Percentiles rank a stretch among this genome's conserved stretches.
Conservation (phyloP, 164 flowering plant genomes). For the Vitis rotundifolia region DNA sequence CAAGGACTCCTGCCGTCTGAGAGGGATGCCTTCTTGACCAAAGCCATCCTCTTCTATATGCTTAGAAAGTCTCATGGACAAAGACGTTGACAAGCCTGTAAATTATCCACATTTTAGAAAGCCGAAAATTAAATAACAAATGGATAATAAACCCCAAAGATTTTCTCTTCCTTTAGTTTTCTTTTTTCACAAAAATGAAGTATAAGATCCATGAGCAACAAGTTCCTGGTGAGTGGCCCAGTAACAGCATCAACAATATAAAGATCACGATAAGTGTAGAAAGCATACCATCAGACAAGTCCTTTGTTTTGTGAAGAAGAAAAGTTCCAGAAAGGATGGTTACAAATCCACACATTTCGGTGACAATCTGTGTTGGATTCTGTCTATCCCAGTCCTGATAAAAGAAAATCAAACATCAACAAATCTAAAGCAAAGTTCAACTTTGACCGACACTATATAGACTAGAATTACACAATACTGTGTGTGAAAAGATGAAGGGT, state of each 20-base stretch:
- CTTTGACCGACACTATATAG: too few relatives aligned
- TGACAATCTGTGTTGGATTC: slow-evolving; percentile 55
- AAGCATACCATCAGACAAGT: slow-evolving; percentile 52
- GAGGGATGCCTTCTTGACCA: slow-evolving; percentile 55
- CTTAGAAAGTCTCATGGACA: slow-evolving; percentile 36
- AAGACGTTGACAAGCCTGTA: slow-evolving; percentile 25
- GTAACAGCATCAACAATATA: background rate
- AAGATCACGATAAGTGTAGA: background rate
- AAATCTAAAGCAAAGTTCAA: background rate
- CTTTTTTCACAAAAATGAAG: too few relatives aligned
- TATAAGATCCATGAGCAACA: too few relatives aligned
- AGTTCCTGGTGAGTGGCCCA: background rate
- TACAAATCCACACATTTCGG: slow-evolving; percentile 69
- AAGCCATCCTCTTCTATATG: slow-evolving; percentile 43
- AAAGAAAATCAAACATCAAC: background rate
- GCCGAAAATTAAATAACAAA: background rate
- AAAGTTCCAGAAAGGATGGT: slow-evolving; percentile 67
- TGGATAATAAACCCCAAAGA: too few relatives aligned
- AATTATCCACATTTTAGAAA: background rate
- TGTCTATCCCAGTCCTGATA: slow-evolving; percentile 61
- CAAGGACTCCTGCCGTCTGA: slow-evolving; percentile 45
- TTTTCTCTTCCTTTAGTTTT: too few relatives aligned
- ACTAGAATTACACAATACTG: background rate
- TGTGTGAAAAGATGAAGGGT: background rate
- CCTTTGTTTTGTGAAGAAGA: slow-evolving; percentile 65